phyloP scores from a whole-genome alignment of 306 rosid species.

The Begonia peltatifolia region DNA sequence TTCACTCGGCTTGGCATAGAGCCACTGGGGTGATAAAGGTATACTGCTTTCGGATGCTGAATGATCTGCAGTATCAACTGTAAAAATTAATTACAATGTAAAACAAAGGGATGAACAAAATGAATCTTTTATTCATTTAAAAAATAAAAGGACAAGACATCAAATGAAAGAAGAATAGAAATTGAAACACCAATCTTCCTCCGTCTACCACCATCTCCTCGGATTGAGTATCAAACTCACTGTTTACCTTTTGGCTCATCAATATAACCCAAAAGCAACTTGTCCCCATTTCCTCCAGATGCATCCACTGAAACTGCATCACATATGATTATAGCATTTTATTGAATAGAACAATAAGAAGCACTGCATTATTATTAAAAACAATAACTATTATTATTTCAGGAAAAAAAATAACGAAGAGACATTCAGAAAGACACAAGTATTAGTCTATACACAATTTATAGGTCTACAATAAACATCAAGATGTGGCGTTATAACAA shows the following conservation, averaged over 20 bases:
- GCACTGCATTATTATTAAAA: neutral
- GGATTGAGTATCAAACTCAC: no score
- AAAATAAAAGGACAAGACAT: neutral
- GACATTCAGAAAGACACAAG: neutral
- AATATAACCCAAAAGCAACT: conserved; percentile 18
- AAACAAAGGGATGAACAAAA: neutral
- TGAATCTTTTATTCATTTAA: neutral
- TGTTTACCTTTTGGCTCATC: conserved; percentile 39
- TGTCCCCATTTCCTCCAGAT: conserved; percentile 28
- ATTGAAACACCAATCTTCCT: neutral
- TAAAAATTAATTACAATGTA: conserved; percentile 5
- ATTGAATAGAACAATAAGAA: neutral
- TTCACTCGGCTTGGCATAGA: conserved; percentile 44
- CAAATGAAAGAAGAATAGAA: neutral
- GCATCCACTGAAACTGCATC: conserved; percentile 8
- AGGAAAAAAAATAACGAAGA: neutral
- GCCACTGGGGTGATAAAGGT: conserved; percentile 59
- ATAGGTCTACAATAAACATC: no score
- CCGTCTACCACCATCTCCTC: no score
- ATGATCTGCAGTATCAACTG: conserved; percentile 21
- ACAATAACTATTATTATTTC: no score
- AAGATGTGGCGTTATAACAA: no score
- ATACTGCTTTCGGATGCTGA: conserved; percentile 35
- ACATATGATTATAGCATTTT: neutral
- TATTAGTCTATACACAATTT: no score